Percentiles rank a stretch among this genome's conserved stretches.
phyloP scores from a whole-genome alignment of 2,329 filamentous ascomycete genomes.

The Apiospora arundinis region DNA sequence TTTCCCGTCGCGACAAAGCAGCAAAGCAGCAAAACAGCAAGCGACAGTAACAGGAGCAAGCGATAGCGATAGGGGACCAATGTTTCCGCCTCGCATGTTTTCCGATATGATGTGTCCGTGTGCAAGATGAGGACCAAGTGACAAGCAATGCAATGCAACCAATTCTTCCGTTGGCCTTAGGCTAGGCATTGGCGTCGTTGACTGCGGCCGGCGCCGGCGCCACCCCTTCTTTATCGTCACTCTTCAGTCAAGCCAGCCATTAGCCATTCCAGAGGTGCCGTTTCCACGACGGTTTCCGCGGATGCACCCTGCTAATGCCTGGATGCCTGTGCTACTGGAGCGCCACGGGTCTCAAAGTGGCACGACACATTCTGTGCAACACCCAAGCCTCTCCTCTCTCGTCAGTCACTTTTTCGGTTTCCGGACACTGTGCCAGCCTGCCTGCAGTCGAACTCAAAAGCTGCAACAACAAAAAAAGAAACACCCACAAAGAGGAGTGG shows the following conservation, averaged over 20 bases:
- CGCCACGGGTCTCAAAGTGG: constrained; percentile 18
- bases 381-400: not conserved
- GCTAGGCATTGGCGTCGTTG: not conserved
- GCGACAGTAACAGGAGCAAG: not conserved
- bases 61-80: not conserved
- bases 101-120: not conserved
- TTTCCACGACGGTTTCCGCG: constrained; percentile 14
- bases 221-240: constrained; percentile 3
- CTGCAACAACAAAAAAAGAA: constrained; percentile 24
- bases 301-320: not conserved
- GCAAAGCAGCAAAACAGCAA: no score
- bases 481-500: not conserved
- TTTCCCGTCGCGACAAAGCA: not conserved
- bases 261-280: constrained; percentile 3
- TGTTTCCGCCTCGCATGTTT: not conserved
- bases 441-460: not conserved
- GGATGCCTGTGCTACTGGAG: not conserved
- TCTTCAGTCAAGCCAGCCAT: not conserved
- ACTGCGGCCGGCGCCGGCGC: constrained; percentile 9
- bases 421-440: not conserved
- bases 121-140: constrained; percentile 2
- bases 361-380: constrained; percentile 8
- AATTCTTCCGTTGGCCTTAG: not conserved
- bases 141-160: constrained; percentile 13
- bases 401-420: not conserved